These are phyloP conservation scores for Alternaria rosae DNA, from an alignment of 2,329 filamentous ascomycete species.

Conservation along the genomic window DNA sequence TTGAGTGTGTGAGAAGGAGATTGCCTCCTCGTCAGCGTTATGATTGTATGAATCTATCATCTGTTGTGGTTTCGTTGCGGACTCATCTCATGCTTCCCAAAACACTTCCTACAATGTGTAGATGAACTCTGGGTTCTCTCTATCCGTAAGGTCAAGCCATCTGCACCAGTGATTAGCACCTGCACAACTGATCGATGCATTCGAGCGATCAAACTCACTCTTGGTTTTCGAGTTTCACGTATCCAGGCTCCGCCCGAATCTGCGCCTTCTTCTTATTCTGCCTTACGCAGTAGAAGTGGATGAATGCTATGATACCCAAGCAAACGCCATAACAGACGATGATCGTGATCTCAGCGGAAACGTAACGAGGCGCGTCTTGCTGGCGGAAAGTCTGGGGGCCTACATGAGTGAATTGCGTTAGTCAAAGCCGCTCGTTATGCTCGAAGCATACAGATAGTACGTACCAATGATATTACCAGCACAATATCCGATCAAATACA, in stretches of 20 bases:
- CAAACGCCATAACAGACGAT: conserved; percentile 65
- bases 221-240: conserved; percentile 70
- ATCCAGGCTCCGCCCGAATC: conserved; percentile 61
- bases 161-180: conserved; percentile 23
- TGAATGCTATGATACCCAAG: conserved; percentile 64
- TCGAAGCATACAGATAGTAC: not conserved
- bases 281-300: conserved; percentile 66
- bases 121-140: conserved; percentile 69
- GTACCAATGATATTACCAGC: conserved; percentile 50
- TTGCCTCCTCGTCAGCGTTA: not conserved
- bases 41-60: not conserved
- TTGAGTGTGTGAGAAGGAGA: no score
- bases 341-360: conserved; percentile 70
- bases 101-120: conserved; percentile 58
- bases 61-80: not conserved
- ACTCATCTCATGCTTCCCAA: not conserved
- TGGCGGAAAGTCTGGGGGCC: conserved; percentile 51
- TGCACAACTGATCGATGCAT: not conserved
- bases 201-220: conserved; percentile 55
- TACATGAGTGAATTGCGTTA: conserved; percentile 46
- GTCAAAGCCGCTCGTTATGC: not conserved
- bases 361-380: conserved; percentile 58
- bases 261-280: conserved; percentile 68
- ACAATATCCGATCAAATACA: conserved; percentile 56
- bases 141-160: conserved; percentile 69